phyloP scores from a whole-genome alignment of 148 eudicot genomes.

The Vaccinium vitisidaea region DNA sequence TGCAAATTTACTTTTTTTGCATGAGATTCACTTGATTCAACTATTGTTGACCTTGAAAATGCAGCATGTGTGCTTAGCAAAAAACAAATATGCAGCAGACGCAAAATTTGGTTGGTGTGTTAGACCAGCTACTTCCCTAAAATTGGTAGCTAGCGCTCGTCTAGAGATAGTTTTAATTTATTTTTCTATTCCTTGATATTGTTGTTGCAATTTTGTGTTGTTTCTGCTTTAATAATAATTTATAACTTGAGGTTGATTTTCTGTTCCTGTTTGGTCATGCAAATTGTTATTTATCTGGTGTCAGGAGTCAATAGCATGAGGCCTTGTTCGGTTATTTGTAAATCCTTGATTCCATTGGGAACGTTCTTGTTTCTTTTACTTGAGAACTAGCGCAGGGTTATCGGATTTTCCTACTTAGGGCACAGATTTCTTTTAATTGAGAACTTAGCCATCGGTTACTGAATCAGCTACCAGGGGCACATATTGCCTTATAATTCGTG shows the following conservation, averaged over 20 bases:
- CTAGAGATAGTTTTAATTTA: background rate
- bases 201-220: constrained; percentile 1
- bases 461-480: background rate
- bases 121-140: background rate
- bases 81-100: background rate
- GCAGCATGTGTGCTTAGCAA: too few species aligned
- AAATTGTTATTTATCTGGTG: background rate
- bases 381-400: background rate
- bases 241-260: background rate
- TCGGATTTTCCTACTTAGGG: background rate
- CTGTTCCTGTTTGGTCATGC: background rate
- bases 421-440: background rate
- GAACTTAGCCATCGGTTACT: background rate
- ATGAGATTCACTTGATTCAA: background rate
- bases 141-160: background rate
- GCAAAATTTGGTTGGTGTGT: background rate
- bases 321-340: constrained; percentile 8
- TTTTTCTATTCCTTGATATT: background rate
- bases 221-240: background rate
- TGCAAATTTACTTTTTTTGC: background rate
- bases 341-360: background rate
- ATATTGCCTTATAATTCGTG: background rate
- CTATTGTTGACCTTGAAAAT: background rate
- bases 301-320: constrained; percentile 1
- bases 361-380: background rate